These are phyloP conservation scores for Kwoniella heveanensis DNA, from an alignment of 768 basidiomycete genomes.

Conservation along the genomic window DNA sequence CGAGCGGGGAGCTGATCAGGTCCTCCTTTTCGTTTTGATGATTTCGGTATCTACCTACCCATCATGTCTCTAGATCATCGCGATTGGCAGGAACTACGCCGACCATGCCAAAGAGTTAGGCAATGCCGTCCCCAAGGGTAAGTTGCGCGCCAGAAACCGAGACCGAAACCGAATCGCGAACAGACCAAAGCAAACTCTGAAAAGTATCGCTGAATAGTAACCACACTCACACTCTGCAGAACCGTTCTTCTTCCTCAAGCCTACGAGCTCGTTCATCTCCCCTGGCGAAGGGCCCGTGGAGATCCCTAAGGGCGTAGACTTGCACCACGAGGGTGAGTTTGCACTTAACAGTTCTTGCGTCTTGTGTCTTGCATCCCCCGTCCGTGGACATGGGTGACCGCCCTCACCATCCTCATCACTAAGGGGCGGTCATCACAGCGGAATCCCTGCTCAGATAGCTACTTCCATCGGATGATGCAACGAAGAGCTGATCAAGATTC, in stretches of 20 bases:
- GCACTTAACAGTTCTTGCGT: not conserved
- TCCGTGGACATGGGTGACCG: no score
- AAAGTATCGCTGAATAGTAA: no score
- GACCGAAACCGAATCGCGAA: no score
- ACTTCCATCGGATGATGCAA: no score
- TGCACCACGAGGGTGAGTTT: slow-evolving; percentile 83
- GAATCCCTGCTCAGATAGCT: no score
- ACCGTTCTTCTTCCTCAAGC: slow-evolving; percentile 98
- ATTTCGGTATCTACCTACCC: no score
- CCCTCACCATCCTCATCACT: no score
- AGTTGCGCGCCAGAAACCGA: not conserved
- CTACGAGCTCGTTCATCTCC: slow-evolving; percentile 81
- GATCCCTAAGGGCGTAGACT: slow-evolving; percentile 77
- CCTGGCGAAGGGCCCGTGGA: slow-evolving; percentile 75
- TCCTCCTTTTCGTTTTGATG: no score
- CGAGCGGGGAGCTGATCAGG: no score
- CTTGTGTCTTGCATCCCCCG: not conserved
- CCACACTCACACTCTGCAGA: slow-evolving; percentile 58
- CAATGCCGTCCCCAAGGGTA: slow-evolving; percentile 73
- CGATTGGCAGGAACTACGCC: slow-evolving; percentile 88
- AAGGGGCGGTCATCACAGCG: no score
- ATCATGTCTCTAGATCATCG: slow-evolving; percentile 65
- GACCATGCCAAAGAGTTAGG: slow-evolving; percentile 90
- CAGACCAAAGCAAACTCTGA: no score
- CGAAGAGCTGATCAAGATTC: no score